Evolutionary conservation across 164 flowering plant species (phyloP).

Genomic region (Brasenia schreberi): DNA sequence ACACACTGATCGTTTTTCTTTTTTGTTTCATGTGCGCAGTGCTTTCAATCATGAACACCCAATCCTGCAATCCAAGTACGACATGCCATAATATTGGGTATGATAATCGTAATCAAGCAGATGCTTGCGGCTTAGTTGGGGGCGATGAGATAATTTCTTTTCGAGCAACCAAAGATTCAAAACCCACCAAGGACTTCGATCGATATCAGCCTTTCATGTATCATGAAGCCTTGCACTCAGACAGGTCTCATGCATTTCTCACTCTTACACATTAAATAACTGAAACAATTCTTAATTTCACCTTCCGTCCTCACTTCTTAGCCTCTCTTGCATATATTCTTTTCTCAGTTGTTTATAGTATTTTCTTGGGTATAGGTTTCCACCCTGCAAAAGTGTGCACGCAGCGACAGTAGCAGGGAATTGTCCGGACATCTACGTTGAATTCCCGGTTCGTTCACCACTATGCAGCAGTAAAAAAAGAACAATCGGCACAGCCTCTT

Average conservation of each 20-base stretch:
- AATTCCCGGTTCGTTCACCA: constrained; percentile 1
- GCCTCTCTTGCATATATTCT: background rate
- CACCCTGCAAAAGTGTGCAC: background rate
- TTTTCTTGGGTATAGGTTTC: background rate
- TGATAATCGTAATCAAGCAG: background rate
- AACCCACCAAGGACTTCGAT: background rate
- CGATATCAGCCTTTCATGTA: background rate
- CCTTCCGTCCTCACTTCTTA: background rate
- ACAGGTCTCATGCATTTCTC: background rate
- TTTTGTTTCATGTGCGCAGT: background rate
- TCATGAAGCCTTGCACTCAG: background rate
- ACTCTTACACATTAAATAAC: background rate
- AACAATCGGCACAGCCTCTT: constrained; percentile 26
- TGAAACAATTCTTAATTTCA: background rate
- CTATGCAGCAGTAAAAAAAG: constrained; percentile 23
- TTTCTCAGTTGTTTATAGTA: background rate
- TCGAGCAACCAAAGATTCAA: background rate
- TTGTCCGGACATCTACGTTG: background rate
- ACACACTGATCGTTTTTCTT: too few relatives aligned
- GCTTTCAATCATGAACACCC: background rate
- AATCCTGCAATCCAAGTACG: background rate
- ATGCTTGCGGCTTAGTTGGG: background rate
- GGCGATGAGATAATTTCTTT: background rate
- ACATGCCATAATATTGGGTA: background rate
- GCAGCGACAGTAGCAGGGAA: background rate